Percentiles rank a stretch among this genome's conserved stretches.
These are phyloP conservation scores for Chenopodium quinoa DNA, from an alignment of 148 eudicot genomes.

Conservation along the genomic window DNA sequence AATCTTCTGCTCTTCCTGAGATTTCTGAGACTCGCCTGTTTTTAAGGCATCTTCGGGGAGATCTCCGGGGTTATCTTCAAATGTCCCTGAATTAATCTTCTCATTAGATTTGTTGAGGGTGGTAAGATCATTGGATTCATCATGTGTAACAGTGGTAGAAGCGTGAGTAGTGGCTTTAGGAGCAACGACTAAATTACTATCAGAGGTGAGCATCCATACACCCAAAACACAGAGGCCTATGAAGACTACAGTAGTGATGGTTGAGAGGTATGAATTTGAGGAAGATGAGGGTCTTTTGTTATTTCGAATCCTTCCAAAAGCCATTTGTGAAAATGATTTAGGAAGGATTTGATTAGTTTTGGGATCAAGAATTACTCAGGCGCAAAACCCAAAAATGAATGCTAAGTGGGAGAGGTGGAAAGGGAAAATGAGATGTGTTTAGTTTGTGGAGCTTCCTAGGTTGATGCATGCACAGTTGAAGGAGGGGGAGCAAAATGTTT, in stretches of 20 bases:
- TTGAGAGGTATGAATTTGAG: constrained; percentile 28
- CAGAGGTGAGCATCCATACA: constrained; percentile 37
- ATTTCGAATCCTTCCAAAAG: constrained; percentile 33
- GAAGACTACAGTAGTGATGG: constrained; percentile 29
- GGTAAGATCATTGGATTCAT: constrained; percentile 16
- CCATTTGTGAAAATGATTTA: constrained; percentile 24
- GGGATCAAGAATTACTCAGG: background rate
- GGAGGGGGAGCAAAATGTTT: constrained; percentile 20
- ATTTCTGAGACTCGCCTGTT: constrained; percentile 29
- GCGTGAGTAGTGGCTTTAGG: constrained; percentile 32
- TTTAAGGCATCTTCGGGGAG: constrained; percentile 55
- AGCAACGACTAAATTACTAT: constrained; percentile 7
- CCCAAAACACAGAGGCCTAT: constrained; percentile 31
- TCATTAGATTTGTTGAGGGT: constrained; percentile 14
- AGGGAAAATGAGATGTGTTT: constrained; percentile 5
- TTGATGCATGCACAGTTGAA: constrained; percentile 12
- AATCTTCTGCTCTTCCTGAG: constrained; percentile 16
- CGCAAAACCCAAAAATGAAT: background rate
- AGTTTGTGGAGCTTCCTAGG: constrained; percentile 25
- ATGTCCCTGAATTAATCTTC: constrained; percentile 20
- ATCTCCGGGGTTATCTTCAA: constrained; percentile 59
- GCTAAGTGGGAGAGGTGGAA: background rate
- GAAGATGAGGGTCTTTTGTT: constrained; percentile 28
- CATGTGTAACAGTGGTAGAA: constrained; percentile 18
- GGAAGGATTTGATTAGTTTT: constrained; percentile 17